Percentiles rank a stretch among this genome's conserved stretches.
Evolutionary conservation across 495 filamentous ascomycete species (phyloP).

Genomic region (Hypomontagnella monticulosa): DNA sequence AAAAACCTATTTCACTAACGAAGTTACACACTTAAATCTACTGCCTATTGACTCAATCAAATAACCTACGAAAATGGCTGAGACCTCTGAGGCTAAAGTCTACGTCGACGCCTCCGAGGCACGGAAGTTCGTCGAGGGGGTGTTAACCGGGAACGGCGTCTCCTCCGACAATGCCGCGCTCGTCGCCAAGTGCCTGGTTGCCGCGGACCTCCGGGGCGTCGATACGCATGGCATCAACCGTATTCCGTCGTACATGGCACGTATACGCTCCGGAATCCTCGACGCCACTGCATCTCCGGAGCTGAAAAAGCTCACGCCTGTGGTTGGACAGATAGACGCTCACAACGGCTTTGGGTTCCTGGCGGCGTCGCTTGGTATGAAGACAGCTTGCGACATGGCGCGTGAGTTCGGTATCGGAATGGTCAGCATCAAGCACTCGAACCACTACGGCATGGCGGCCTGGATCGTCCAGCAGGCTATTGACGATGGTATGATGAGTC

Average conservation of each 20-base stretch:
- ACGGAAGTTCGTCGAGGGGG: conserved; percentile 31
- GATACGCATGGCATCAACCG: conserved; percentile 83
- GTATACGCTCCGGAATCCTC: conserved; percentile 72
- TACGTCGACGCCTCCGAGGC: conserved; percentile 29
- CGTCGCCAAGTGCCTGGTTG: conserved; percentile 70
- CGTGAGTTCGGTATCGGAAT: conserved; percentile 74
- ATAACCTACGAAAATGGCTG: conserved; percentile 32
- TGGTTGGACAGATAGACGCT: conserved; percentile 72
- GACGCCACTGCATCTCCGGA: conserved; percentile 65
- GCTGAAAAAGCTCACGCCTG: conserved; percentile 68
- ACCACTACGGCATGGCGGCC: conserved; percentile 84
- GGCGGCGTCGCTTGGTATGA: conserved; percentile 70
- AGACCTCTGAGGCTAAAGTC: conserved; percentile 25
- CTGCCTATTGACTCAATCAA: background rate
- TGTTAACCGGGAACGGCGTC: conserved; percentile 61
- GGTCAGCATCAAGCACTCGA: conserved; percentile 75
- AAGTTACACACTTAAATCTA: background rate
- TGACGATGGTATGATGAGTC: conserved; percentile 74
- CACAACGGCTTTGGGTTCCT: conserved; percentile 81
- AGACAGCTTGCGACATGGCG: conserved; percentile 70
- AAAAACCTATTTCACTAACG: background rate
- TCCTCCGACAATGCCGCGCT: conserved; percentile 63
- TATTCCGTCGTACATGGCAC: conserved; percentile 77
- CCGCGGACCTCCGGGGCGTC: conserved; percentile 79
- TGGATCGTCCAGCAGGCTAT: conserved; percentile 81